Evolutionary conservation across 1,284 basidiomycete species (phyloP).

Genomic region (Bjerkandera adusta): DNA sequence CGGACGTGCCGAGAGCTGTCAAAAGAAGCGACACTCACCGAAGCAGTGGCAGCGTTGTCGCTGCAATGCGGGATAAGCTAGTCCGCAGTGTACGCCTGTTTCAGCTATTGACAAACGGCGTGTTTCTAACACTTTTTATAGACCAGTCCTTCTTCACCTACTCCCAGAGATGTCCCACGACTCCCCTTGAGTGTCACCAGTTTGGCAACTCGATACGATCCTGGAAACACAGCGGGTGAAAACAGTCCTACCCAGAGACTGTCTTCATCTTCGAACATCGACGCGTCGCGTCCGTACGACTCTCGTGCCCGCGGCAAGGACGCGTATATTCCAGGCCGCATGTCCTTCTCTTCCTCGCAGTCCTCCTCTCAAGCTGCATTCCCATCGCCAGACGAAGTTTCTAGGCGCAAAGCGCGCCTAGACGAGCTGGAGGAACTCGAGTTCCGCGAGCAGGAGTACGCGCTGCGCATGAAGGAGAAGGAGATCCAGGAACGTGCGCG

Average conservation of each 20-base stretch:
- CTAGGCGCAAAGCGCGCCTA: conserved; percentile 41
- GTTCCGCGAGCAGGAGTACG: conserved; percentile 50
- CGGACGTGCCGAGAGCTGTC: conserved; percentile 11
- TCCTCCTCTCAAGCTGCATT: not conserved
- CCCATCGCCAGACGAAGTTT: conserved; percentile 22
- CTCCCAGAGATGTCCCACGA: conserved; percentile 59
- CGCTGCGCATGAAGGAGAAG: conserved; percentile 54
- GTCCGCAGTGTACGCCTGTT: conserved; percentile 46
- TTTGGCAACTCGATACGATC: conserved; percentile 64
- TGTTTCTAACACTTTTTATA: conserved; percentile 24
- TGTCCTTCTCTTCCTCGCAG: conserved; percentile 1
- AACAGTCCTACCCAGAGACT: conserved; percentile 2
- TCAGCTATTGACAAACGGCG: conserved; percentile 5
- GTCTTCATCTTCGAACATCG: conserved; percentile 8
- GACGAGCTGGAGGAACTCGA: conserved; percentile 52
- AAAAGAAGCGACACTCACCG: conserved; percentile 34
- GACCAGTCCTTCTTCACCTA: conserved; percentile 51
- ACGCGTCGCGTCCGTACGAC: too few species aligned
- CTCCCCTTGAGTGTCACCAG: conserved; percentile 62
- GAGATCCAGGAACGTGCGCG: conserved; percentile 52
- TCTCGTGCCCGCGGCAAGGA: conserved; percentile 9
- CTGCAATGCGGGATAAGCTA: conserved; percentile 66
- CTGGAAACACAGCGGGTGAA: not conserved
- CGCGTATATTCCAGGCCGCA: not conserved
- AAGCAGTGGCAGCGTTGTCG: conserved; percentile 60